Evolutionary conservation across 164 flowering plant species (phyloP).

Genomic region (Chloranthus sessilifolius): DNA sequence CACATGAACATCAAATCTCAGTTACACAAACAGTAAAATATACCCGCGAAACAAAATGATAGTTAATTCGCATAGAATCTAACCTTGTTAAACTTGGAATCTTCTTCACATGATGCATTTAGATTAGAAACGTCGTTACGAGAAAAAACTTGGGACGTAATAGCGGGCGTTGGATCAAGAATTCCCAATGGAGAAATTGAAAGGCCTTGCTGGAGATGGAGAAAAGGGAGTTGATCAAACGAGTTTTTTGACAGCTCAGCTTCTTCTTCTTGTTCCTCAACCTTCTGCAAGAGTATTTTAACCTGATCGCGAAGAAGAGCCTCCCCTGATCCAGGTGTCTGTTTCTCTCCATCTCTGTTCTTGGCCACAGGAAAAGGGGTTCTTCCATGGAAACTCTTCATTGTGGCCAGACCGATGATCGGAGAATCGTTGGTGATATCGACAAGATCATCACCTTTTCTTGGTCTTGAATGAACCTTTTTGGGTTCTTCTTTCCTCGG

Average conservation of each 20-base stretch:
- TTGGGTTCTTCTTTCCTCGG: conserved; percentile 48
- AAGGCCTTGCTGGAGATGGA: conserved; percentile 23
- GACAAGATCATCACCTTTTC: conserved; percentile 40
- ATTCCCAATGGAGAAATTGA: too few relatives aligned
- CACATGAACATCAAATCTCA: too few relatives aligned
- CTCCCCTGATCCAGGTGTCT: conserved; percentile 88
- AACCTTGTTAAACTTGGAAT: too few relatives aligned
- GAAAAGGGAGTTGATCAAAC: conserved; percentile 22
- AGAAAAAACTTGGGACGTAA: too few relatives aligned
- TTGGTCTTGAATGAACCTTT: conserved; percentile 38
- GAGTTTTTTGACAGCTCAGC: conserved; percentile 46
- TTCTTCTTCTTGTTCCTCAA: conserved; percentile 86
- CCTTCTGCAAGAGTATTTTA: conserved; percentile 74
- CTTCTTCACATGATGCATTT: too few relatives aligned
- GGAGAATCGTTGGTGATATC: conserved; percentile 93
- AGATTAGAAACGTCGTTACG: too few relatives aligned
- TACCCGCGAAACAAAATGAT: too few relatives aligned
- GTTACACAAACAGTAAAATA: too few relatives aligned
- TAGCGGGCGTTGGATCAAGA: conserved; percentile 63
- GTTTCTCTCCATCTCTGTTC: conserved; percentile 22
- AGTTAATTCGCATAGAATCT: too few relatives aligned
- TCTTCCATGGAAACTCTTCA: conserved; percentile 31
- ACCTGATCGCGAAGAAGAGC: conserved; percentile 78
- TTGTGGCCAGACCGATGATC: conserved; percentile 72
- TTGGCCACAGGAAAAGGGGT: conserved; percentile 61